Conservation (phyloP, 2,329 filamentous ascomycete genomes). For the Penicillium occitanis region DNA sequence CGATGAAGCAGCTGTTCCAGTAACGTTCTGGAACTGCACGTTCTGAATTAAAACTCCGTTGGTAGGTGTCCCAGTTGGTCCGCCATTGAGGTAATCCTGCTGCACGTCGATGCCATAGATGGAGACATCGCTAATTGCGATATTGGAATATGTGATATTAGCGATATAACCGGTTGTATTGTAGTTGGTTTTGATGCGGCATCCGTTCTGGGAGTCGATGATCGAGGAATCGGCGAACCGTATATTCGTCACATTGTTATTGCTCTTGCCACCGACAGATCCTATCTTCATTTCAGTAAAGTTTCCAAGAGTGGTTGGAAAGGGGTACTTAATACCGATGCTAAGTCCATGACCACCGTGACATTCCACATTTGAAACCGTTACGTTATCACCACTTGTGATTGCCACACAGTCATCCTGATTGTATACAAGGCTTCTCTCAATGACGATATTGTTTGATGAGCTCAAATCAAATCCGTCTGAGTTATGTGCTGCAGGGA, state of each 20-base stretch:
- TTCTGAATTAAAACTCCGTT: neutral
- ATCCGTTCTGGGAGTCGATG: neutral
- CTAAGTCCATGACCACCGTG: neutral
- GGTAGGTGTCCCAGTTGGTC: neutral
- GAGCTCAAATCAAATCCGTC: constrained; percentile 1
- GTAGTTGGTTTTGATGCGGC: neutral
- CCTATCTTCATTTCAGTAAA: neutral
- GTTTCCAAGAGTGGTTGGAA: neutral
- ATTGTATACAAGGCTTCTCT: neutral
- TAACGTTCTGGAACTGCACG: neutral
- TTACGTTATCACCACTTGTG: constrained; percentile 1
- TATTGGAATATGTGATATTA: neutral
- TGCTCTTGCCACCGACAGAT: constrained; percentile 1
- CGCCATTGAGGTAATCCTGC: neutral
- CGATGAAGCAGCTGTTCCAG: neutral
- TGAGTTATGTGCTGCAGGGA: neutral
- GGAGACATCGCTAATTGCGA: neutral
- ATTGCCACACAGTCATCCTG: neutral
- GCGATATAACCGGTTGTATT: neutral
- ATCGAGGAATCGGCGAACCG: neutral
- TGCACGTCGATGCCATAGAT: neutral
- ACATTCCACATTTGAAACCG: neutral
- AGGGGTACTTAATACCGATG: neutral
- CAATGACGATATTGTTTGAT: neutral
- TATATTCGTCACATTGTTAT: neutral